phyloP scores from a whole-genome alignment of 2,329 filamentous ascomycete genomes.

The Colletotrichum zoysiae region DNA sequence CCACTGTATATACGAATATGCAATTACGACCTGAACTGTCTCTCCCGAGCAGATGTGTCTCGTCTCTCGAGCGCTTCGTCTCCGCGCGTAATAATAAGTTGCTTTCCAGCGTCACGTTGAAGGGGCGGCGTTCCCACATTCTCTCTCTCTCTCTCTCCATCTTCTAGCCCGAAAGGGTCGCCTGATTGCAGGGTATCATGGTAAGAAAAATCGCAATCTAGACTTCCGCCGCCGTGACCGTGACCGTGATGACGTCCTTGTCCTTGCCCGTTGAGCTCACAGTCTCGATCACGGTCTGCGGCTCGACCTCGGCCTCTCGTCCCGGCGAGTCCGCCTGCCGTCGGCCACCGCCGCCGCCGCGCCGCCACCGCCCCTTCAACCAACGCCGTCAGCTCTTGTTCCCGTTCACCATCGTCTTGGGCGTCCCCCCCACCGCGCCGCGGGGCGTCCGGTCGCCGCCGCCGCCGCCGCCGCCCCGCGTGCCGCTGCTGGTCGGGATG shows the following conservation, averaged over 20 bases:
- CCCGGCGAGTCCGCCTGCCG: slow-evolving; percentile 20
- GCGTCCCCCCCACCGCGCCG: slow-evolving; percentile 6
- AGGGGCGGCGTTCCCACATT: slow-evolving; percentile 36
- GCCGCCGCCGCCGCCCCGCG: slow-evolving; percentile 18
- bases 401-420: slow-evolving; percentile 19
- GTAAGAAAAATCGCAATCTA: slow-evolving; percentile 38
- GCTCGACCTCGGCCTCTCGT: slow-evolving; percentile 12
- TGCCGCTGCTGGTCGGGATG: slow-evolving; percentile 36
- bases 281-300: slow-evolving; percentile 13
- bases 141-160: not conserved
- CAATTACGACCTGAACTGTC: slow-evolving; percentile 1
- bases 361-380: slow-evolving; percentile 44
- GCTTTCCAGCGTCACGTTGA: slow-evolving; percentile 42
- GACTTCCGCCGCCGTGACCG: slow-evolving; percentile 32
- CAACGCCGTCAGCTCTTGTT: slow-evolving; percentile 43
- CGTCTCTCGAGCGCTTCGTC: slow-evolving; percentile 4
- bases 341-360: slow-evolving; percentile 1
- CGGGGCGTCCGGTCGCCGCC: slow-evolving; percentile 42
- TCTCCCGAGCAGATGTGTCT: slow-evolving; percentile 8
- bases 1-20: not conserved
- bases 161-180: not conserved
- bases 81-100: slow-evolving; percentile 5
- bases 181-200: slow-evolving; percentile 40
- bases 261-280: slow-evolving; percentile 15
- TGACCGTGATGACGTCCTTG: slow-evolving; percentile 37